Evolutionary conservation across 176 grass and related monocot species (phyloP).

Genomic region (Coix lacrymajobi): DNA sequence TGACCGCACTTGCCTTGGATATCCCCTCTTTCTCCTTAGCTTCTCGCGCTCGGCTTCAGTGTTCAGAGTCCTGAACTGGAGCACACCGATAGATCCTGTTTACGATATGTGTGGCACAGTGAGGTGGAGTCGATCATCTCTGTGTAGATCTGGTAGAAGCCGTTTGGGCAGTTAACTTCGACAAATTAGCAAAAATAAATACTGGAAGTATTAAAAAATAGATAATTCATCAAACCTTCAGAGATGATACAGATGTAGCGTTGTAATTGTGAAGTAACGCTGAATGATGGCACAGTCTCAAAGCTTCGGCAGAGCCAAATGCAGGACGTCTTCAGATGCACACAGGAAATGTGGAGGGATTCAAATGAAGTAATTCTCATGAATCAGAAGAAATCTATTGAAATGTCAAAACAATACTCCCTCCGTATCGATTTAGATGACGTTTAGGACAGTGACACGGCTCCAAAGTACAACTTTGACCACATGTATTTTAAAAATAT

Average conservation of each 20-base stretch:
- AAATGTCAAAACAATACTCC: neutral
- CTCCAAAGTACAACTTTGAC: no score
- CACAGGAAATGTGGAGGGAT: neutral
- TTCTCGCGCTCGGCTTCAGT: slow-evolving; percentile 57
- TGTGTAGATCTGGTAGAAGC: slow-evolving; percentile 26
- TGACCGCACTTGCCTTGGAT: slow-evolving; percentile 38
- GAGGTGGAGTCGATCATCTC: slow-evolving; percentile 44
- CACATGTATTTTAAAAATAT: no score
- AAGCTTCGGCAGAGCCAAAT: slow-evolving; percentile 40
- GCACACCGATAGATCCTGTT: slow-evolving; percentile 70
- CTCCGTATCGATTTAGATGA: no score
- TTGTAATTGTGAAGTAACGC: slow-evolving; percentile 40
- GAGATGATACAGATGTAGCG: slow-evolving; percentile 45
- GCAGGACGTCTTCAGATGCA: slow-evolving; percentile 20
- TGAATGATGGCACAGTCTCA: slow-evolving; percentile 25
- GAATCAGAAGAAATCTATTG: neutral
- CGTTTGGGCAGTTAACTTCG: neutral
- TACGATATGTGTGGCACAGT: slow-evolving; percentile 64
- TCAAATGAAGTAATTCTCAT: neutral
- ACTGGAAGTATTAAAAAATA: neutral
- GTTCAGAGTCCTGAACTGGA: slow-evolving; percentile 69
- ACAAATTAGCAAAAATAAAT: neutral
- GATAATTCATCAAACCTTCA: slow-evolving; percentile 32
- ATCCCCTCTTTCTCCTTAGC: slow-evolving; percentile 57
- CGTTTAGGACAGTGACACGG: no score